Base-by-base conservation (phyloP, 2,329 filamentous ascomycete genomes). In the Clonostachys chloroleuca region DNA sequence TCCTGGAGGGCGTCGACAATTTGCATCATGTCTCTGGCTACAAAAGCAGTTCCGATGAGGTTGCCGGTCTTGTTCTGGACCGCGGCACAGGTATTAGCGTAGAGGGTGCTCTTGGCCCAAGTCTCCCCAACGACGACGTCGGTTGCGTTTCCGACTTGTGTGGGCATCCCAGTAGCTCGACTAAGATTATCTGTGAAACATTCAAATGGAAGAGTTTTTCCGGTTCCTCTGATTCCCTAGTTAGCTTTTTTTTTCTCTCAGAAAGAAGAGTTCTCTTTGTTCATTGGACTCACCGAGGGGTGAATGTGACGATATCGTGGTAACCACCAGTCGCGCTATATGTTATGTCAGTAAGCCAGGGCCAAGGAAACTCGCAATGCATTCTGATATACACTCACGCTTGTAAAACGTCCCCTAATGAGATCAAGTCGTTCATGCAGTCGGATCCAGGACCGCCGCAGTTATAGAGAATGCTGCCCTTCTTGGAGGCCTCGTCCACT, bases 21-120 rank as follows among this genome's bases (percentile, higher is more conserved):
- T 6, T 54, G 47, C 47, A 73, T 66, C 51, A 75, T 59, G 48
- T 78, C 74, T 35, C 72, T 56, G 1, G 65, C 73, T 0, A 64
- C 61, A 49, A 69, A 75, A 0, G 68, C 65, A 0, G 70, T 75
- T 10, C 73, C 69, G 4, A 75, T 53, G 8, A 69, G 52, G 5
- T 47, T 45, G 2, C 63, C 70, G 1, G 55, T 68, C 3, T 64
- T 52, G 14, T 63, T 58, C 1, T 53, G 50, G n/a, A 36, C 44
- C 2, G 35, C n/a, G 8, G 40, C 44, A 30, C 62, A 65, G 7
- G 34, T 43, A 13, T 57, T 47, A 3, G 49, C 52, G 16, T 54
- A 47, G 24, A 58, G 41, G 10, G 47, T 46, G 14, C 48, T 50
- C 1, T 52, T 34, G 2, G 56, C 57, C 60, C 60, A 63, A n/a